Percentiles rank a stretch among this genome's conserved stretches.
These are phyloP conservation scores for Plantago elongata DNA, from an alignment of 257 asterid species.

Conservation along the genomic window DNA sequence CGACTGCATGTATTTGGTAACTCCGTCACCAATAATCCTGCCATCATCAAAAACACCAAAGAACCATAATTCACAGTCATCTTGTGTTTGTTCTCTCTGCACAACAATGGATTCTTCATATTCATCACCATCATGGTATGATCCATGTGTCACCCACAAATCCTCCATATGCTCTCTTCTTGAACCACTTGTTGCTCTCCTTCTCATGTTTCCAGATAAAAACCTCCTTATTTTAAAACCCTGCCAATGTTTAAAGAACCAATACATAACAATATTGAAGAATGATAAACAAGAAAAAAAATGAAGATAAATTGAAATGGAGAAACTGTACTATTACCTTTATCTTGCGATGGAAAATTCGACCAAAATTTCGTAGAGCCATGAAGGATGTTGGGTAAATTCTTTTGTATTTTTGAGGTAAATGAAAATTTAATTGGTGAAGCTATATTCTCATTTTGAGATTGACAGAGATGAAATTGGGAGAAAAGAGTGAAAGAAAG, in stretches of 20 bases:
- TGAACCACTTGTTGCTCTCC: constrained; percentile 15
- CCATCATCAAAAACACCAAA: constrained; percentile 52
- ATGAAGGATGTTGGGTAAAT: too few species aligned
- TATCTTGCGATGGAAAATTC: too few species aligned
- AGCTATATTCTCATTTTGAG: too few species aligned
- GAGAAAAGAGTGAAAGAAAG: too few species aligned
- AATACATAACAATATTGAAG: too few species aligned
- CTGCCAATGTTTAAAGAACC: constrained; percentile 16
- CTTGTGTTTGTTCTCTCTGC: constrained; percentile 39
- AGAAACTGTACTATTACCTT: too few species aligned
- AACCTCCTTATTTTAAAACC: constrained; percentile 27
- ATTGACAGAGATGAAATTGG: too few species aligned
- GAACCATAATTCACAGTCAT: constrained; percentile 42
- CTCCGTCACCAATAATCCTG: constrained; percentile 25
- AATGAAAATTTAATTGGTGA: too few species aligned
- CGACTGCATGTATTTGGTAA: constrained; percentile 43
- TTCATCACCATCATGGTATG: constrained; percentile 19
- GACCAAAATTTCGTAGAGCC: too few species aligned
- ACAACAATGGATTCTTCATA: constrained; percentile 28
- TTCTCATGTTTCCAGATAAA: constrained; percentile 24
- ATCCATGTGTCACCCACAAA: constrained; percentile 43
- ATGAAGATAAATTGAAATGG: too few species aligned
- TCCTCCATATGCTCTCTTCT: constrained; percentile 29
- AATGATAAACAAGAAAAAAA: too few species aligned
- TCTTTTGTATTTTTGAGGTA: too few species aligned